phyloP scores from a whole-genome alignment of 192 early-diverging fungal genomes.

The Coemansia sp. region DNA sequence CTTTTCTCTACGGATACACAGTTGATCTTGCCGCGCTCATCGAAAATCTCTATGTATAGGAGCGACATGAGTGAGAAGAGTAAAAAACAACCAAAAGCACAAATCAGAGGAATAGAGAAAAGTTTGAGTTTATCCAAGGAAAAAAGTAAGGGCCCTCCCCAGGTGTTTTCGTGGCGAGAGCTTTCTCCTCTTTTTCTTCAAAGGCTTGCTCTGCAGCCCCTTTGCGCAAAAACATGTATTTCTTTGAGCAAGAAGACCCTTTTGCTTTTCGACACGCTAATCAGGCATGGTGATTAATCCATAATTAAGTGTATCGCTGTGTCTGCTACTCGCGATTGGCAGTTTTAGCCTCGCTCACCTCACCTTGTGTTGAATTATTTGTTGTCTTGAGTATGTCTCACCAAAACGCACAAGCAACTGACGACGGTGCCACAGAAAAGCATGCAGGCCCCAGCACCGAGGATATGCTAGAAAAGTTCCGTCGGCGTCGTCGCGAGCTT shows the following conservation, averaged over 20 bases:
- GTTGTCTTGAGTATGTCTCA: not conserved
- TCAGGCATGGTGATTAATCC: not conserved
- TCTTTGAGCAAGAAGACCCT: not conserved
- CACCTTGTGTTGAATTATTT: not conserved
- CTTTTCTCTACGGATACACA: not conserved
- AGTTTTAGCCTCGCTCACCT: not conserved
- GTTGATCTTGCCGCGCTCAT: not conserved
- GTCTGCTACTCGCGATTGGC: not conserved
- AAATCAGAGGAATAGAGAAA: not conserved
- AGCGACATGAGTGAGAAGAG: not conserved
- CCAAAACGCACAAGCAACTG: not conserved
- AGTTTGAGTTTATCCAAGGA: not conserved
- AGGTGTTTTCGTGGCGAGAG: not conserved
- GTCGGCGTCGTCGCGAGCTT: slow-evolving; percentile 42
- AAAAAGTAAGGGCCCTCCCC: not conserved
- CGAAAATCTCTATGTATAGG: slow-evolving; percentile 2
- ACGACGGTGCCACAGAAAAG: not conserved
- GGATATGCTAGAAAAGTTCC: slow-evolving; percentile 35
- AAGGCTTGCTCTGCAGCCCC: not conserved
- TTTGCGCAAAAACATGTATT: not conserved
- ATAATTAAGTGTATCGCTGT: not conserved
- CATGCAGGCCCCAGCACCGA: not conserved
- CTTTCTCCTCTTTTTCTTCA: not conserved
- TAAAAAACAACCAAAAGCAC: not conserved
- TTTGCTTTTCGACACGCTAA: not conserved